phyloP scores from a whole-genome alignment of 2,329 filamentous ascomycete genomes.

The Curvularia verruculosa region DNA sequence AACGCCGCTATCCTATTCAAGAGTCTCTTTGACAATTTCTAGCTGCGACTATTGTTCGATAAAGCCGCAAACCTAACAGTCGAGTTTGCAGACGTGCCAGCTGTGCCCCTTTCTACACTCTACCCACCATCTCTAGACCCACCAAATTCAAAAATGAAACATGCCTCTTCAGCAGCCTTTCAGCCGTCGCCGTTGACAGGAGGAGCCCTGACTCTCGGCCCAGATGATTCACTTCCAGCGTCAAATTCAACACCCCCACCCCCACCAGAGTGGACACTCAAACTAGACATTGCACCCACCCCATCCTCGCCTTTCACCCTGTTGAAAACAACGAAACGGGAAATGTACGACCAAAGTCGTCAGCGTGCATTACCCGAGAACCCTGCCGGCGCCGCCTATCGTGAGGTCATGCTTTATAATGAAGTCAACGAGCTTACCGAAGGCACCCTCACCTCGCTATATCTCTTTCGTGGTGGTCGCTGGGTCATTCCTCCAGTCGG shows the following conservation, averaged over 20 bases:
- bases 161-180: constrained; percentile 35
- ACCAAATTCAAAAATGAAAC: constrained; percentile 41
- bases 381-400: constrained; percentile 32
- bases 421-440: constrained; percentile 75
- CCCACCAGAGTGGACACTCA: constrained; percentile 54
- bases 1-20: rapidly evolving
- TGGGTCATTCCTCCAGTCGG: constrained; percentile 79
- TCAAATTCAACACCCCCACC: constrained; percentile 19
- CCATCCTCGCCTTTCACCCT: constrained; percentile 70
- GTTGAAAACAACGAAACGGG: constrained; percentile 81
- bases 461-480: constrained; percentile 72
- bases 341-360: constrained; percentile 74
- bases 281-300: constrained; percentile 60
- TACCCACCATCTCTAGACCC: constrained; percentile 64
- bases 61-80: constrained; percentile 45
- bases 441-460: constrained; percentile 80
- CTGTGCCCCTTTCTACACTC: constrained; percentile 58
- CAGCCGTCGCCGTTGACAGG: constrained; percentile 45
- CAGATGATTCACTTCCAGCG: constrained; percentile 36
- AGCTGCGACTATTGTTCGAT: constrained; percentile 63
- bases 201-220: constrained; percentile 43
- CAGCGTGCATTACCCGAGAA: constrained; percentile 61
- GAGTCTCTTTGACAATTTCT: neutral
- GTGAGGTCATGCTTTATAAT: constrained; percentile 80
- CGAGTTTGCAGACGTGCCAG: constrained; percentile 48